Percentiles rank a stretch among this genome's conserved stretches.
Conservation (phyloP, 164 flowering plant genomes). For the Santalum album region DNA sequence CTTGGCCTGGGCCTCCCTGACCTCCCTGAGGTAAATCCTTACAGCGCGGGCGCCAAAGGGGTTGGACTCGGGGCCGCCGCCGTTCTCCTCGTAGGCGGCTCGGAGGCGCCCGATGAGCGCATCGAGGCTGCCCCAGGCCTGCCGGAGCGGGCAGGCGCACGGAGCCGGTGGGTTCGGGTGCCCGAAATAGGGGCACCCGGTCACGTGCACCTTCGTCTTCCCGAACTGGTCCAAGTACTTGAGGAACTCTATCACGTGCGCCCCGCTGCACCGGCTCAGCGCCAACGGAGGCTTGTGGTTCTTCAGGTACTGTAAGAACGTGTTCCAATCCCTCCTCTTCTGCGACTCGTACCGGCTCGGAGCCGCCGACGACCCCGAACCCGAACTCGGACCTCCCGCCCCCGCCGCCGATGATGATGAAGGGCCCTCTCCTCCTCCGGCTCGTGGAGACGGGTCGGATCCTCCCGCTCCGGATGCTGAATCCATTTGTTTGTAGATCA, state of each 20-base stretch:
- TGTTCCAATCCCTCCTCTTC: conserved; percentile 71
- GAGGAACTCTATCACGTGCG: conserved; percentile 64
- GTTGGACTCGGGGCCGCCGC: conserved; percentile 61
- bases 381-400: not conserved
- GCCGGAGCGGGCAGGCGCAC: conserved; percentile 59
- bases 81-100: conserved; percentile 74
- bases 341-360: conserved; percentile 68
- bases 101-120: conserved; percentile 70
- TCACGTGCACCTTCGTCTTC: conserved; percentile 55
- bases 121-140: conserved; percentile 74
- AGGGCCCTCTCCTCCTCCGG: too few species aligned
- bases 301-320: conserved; percentile 57
- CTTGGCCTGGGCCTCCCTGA: conserved; percentile 54
- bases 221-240: conserved; percentile 71
- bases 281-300: conserved; percentile 67
- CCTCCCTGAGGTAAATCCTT: conserved; percentile 56
- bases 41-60: conserved; percentile 67
- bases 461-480: not conserved
- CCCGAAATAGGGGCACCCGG: conserved; percentile 56
- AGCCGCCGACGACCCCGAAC: conserved; percentile 18
- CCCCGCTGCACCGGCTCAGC: conserved; percentile 55
- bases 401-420: conserved; percentile 4
- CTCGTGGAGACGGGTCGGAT: too few species aligned
- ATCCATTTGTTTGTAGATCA: not conserved
- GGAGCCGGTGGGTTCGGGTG: conserved; percentile 66